Percentiles rank a stretch among this genome's conserved stretches.
Evolutionary conservation across 169 alveolate species (phyloP).

Genomic region (Babesia ovata): DNA sequence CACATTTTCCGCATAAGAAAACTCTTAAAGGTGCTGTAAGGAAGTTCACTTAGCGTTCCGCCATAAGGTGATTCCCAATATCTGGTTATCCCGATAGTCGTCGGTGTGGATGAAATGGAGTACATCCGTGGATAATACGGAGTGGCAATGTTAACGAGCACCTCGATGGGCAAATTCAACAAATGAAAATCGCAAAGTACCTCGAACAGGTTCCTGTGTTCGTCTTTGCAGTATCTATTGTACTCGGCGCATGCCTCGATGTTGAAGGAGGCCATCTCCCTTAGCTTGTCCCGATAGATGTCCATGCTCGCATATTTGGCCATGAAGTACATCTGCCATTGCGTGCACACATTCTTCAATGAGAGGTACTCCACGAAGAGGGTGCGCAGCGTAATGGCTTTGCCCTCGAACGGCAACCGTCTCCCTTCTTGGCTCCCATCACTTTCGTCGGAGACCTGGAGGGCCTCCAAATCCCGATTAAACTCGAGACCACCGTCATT

Average conservation of each 20-base stretch:
- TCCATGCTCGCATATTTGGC: constrained; percentile 36
- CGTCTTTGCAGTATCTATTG: constrained; percentile 59
- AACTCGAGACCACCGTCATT: background rate
- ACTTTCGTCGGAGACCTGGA: background rate
- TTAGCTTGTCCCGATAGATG: constrained; percentile 43
- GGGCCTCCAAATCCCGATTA: constrained; percentile 1
- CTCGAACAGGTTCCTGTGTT: constrained; percentile 49
- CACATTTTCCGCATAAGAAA: constrained; percentile 1
- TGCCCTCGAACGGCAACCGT: constrained; percentile 33
- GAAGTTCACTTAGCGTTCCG: background rate
- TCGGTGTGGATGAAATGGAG: constrained; percentile 53
- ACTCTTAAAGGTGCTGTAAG: constrained; percentile 23
- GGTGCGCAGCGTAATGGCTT: constrained; percentile 26
- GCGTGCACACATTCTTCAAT: constrained; percentile 49
- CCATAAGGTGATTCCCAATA: background rate
- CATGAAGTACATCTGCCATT: constrained; percentile 62
- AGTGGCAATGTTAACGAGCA: constrained; percentile 48
- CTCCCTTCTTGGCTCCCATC: background rate
- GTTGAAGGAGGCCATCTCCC: constrained; percentile 43
- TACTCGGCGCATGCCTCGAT: constrained; percentile 53
- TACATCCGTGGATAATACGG: constrained; percentile 65
- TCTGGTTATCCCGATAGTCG: constrained; percentile 23
- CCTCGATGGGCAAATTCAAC: constrained; percentile 49
- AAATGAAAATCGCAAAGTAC: constrained; percentile 51
- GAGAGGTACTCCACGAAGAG: constrained; percentile 44